Evolutionary conservation across 2,329 filamentous ascomycete genomes (phyloP), one percentile per base, ranked within the genome.

Genomic region (Fusarium sp.): DNA sequence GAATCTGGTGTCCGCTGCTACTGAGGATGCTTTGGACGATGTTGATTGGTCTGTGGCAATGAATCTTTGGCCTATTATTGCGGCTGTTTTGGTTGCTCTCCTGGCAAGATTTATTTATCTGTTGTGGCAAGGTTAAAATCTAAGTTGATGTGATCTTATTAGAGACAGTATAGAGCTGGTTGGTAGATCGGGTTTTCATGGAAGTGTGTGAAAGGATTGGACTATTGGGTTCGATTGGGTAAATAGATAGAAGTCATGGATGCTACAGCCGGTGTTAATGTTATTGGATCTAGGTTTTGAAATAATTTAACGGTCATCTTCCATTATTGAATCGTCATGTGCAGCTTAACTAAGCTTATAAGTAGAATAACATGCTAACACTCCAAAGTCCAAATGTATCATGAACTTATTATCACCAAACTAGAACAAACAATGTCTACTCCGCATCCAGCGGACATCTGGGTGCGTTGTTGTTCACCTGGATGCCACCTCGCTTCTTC

Each of bases 401-500:
- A 53, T 59, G 30, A 48, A 57, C 18, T 49, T 45, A 44, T 61
- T 7, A 14, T 8, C 51, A 13, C 67, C 47, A 53, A 61, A 52
- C 52, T 49, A 69, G 63, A 63, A 32, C 24, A 32, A n/a, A 44
- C 27, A 53, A 24, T 57, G 46, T 55, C 76, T 87, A 95, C 79
- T 95, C 93, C 0, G 92, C 93, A 82, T 95, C 92, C 51, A 94
- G 82, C 12, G 91, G 90, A 44, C 91, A 92, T 53, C 90, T 88
- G 2, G 94, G 94, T 11, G 91, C 83, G 27, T 86, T 92, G 78
- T 97, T 88, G 79, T 97, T 88, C 4, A 97, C 94, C 82, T 97
- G 94, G 71, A 97, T 93, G 0, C 94, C 94, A 10, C 93, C 93
- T 20, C 94, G 86, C 87, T 97, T 97, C 87, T 92, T 93, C 85